phyloP scores from a whole-genome alignment of 1,139 yeast species.

The Hansenula lynferdii region DNA sequence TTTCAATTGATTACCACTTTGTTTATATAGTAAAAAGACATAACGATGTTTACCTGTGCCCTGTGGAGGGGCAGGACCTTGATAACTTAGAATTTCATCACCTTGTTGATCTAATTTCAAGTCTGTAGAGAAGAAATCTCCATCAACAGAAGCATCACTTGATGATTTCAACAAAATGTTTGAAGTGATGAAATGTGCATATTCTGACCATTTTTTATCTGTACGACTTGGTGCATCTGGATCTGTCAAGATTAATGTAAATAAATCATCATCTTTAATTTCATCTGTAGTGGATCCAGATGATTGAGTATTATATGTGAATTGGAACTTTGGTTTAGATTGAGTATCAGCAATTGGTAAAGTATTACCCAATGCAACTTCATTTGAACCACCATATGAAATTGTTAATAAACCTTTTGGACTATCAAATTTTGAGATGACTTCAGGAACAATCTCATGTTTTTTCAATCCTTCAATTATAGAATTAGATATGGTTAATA shows the following conservation, averaged over 20 bases:
- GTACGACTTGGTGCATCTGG: slow-evolving; percentile 89
- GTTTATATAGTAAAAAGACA: slow-evolving; percentile 70
- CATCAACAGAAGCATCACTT: slow-evolving; percentile 3
- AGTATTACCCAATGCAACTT: slow-evolving; percentile 79
- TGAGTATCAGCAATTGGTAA: slow-evolving; percentile 64
- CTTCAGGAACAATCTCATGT: slow-evolving; percentile 23
- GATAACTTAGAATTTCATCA: slow-evolving; percentile 39
- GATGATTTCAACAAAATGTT: slow-evolving; percentile 38
- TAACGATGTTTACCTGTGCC: slow-evolving; percentile 85
- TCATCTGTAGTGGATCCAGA: slow-evolving; percentile 18
- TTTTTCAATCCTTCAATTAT: slow-evolving; percentile 22
- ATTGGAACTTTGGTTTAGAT: slow-evolving; percentile 55
- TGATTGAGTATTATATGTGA: slow-evolving; percentile 49
- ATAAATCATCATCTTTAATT: slow-evolving; percentile 42
- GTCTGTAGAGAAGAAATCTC: slow-evolving; percentile 12
- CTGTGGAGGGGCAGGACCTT: slow-evolving; percentile 87
- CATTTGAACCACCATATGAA: slow-evolving; percentile 45
- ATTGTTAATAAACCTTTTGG: slow-evolving; percentile 32
- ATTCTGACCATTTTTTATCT: slow-evolving; percentile 88
- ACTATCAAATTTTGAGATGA: slow-evolving; percentile 15
- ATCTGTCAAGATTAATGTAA: slow-evolving; percentile 77
- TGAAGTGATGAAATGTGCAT: slow-evolving; percentile 68
- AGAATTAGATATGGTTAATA: slow-evolving; percentile 23
- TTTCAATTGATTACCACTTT: slow-evolving; percentile 25
- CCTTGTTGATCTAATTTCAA: slow-evolving; percentile 19